These are phyloP conservation scores for Iodosphaeria phyllophila DNA, from an alignment of 2,329 filamentous ascomycete species.

Conservation along the genomic window DNA sequence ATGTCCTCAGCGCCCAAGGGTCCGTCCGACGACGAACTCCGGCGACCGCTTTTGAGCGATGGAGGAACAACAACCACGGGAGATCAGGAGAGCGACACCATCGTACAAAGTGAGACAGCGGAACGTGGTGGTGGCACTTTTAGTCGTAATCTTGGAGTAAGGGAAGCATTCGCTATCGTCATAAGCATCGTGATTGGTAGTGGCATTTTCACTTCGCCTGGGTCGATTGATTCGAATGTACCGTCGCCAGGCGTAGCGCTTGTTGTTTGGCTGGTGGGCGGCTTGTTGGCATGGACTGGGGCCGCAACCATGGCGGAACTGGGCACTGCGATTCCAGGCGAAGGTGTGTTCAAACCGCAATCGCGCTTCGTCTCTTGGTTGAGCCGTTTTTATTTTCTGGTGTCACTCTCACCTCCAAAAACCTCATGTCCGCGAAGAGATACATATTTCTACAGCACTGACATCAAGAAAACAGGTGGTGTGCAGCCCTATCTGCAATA, in stretches of 20 bases:
- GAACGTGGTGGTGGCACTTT: slow-evolving; percentile 12
- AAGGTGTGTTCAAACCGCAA: slow-evolving; percentile 26
- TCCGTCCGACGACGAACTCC: too few species aligned
- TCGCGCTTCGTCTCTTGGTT: too few species aligned
- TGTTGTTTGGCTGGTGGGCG: slow-evolving; percentile 40
- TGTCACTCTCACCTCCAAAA: too few species aligned
- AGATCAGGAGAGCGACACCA: too few species aligned
- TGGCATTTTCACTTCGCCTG: slow-evolving; percentile 45
- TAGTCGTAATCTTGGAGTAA: slow-evolving; percentile 12
- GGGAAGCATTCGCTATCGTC: slow-evolving; percentile 32
- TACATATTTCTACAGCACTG: too few species aligned
- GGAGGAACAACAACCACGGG: too few species aligned
- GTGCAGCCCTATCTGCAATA: slow-evolving; percentile 43
- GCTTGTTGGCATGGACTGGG: slow-evolving; percentile 39
- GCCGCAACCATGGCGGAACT: slow-evolving; percentile 43
- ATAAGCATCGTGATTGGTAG: slow-evolving; percentile 46
- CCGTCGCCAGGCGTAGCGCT: slow-evolving; percentile 39
- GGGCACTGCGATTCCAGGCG: slow-evolving; percentile 41
- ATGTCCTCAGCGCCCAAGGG: too few species aligned
- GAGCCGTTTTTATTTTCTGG: too few species aligned
- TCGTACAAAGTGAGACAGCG: too few species aligned
- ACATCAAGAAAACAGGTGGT: slow-evolving; percentile 24
- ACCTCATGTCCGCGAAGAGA: neutral
- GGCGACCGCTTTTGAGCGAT: too few species aligned
- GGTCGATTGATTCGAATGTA: slow-evolving; percentile 42